phyloP scores from a whole-genome alignment of 164 flowering plant species.

The Akebia trifoliata region DNA sequence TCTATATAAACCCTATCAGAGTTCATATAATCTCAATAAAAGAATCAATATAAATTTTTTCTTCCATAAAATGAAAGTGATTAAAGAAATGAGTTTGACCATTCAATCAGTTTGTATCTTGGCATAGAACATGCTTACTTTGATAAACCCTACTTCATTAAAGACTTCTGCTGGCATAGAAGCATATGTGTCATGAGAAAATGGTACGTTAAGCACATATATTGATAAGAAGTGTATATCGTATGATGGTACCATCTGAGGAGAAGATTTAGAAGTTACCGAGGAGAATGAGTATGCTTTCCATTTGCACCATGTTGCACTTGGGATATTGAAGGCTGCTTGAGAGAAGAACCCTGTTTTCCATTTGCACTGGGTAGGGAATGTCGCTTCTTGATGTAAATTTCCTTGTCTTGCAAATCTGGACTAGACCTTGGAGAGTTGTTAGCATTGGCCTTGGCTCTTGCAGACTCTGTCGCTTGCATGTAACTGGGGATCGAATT shows the following conservation, averaged over 20 bases:
- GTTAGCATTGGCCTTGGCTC: constrained; percentile 59
- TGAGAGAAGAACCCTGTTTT: constrained; percentile 72
- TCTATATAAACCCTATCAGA: too few species aligned
- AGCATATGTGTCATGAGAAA: neutral
- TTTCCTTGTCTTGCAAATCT: constrained; percentile 64
- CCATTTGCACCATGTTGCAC: constrained; percentile 57
- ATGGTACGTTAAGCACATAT: neutral
- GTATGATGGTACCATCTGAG: neutral
- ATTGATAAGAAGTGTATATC: neutral
- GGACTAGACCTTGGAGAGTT: constrained; percentile 83
- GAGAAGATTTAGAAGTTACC: constrained; percentile 35
- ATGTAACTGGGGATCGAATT: constrained; percentile 76
- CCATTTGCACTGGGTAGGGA: constrained; percentile 68
- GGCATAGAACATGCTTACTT: too few species aligned
- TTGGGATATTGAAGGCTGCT: constrained; percentile 54
- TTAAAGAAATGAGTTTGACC: too few species aligned
- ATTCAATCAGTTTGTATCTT: too few species aligned
- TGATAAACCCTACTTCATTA: too few species aligned
- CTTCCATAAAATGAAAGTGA: too few species aligned
- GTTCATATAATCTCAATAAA: too few species aligned
- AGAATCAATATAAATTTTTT: too few species aligned
- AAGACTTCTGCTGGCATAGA: neutral
- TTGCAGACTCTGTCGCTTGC: constrained; percentile 96
- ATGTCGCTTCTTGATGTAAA: constrained; percentile 56
- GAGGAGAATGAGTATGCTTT: constrained; percentile 40